A percentile compares a stretch with the other conserved stretches of the same genome.
These are phyloP conservation scores for Centrapalus pauciflorus DNA, from an alignment of 129 eudicot genomes.

Conservation along the genomic window DNA sequence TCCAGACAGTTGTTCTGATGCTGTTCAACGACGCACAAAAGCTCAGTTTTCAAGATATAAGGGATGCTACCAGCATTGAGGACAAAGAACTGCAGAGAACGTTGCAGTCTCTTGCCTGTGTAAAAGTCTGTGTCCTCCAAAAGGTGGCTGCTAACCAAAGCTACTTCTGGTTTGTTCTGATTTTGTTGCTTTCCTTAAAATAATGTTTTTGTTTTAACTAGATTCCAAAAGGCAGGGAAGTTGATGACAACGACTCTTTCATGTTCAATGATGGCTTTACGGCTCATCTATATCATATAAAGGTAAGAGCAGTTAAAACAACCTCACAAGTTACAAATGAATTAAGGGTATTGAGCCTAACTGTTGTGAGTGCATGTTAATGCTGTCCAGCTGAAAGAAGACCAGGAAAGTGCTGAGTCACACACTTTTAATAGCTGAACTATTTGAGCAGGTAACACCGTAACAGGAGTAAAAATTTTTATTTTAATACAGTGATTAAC, in stretches of 20 bases:
- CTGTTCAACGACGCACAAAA: slow-evolving; percentile 60
- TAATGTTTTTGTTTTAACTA: slow-evolving; percentile 16
- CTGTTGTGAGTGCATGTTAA: slow-evolving; percentile 55
- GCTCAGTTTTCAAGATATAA: slow-evolving; percentile 55
- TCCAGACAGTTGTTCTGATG: slow-evolving; percentile 67
- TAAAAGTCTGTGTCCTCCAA: slow-evolving; percentile 80
- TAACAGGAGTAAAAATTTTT: too few species aligned
- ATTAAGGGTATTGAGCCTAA: neutral
- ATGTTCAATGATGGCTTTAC: slow-evolving; percentile 60
- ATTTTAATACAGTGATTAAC: too few species aligned
- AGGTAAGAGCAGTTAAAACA: slow-evolving; percentile 37
- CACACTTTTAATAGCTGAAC: slow-evolving; percentile 67
- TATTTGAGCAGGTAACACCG: slow-evolving; percentile 68
- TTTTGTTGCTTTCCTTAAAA: neutral
- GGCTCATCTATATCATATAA: slow-evolving; percentile 64
- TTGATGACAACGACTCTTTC: slow-evolving; percentile 72
- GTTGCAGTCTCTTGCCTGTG: slow-evolving; percentile 93
- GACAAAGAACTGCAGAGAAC: slow-evolving; percentile 92
- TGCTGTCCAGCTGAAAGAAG: slow-evolving; percentile 92
- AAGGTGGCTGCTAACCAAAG: slow-evolving; percentile 38
- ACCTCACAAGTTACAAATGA: too few species aligned
- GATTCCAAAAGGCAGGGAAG: slow-evolving; percentile 90
- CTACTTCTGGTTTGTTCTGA: neutral
- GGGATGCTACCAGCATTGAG: slow-evolving; percentile 91
- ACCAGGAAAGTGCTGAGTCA: slow-evolving; percentile 77